Conservation (phyloP, 2,329 filamentous ascomycete species). For the Pyricularia pennisetigena region DNA sequence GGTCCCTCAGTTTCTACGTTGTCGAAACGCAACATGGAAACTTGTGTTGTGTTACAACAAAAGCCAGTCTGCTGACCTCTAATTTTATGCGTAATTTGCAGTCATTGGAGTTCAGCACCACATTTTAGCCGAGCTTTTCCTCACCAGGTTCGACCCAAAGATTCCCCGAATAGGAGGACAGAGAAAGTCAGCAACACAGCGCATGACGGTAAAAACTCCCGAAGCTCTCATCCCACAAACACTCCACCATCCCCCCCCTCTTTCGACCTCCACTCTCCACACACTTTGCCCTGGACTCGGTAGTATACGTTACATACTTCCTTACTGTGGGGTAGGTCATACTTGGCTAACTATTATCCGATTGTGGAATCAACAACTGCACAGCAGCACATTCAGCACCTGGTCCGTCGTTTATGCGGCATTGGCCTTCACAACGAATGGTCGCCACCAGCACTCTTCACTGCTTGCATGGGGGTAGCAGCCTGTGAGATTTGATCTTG, state of each 20-base stretch:
- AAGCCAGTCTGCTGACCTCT: slow-evolving; percentile 3
- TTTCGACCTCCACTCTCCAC: not conserved
- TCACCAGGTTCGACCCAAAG: slow-evolving; percentile 45
- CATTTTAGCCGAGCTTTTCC: slow-evolving; percentile 45
- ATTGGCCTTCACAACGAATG: slow-evolving; percentile 46
- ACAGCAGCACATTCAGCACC: slow-evolving; percentile 30
- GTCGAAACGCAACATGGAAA: not conserved
- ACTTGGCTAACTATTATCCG: not conserved
- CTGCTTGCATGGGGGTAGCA: slow-evolving; percentile 44
- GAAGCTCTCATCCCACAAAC: not conserved
- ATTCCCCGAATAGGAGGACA: slow-evolving; percentile 37
- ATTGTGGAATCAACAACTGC: not conserved
- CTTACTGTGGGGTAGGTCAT: not conserved
- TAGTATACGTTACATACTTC: not conserved
- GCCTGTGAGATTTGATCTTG: slow-evolving; percentile 29
- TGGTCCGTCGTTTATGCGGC: slow-evolving; percentile 46
- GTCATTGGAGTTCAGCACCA: slow-evolving; percentile 52
- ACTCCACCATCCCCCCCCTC: not conserved
- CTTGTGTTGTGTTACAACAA: not conserved
- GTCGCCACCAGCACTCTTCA: slow-evolving; percentile 46
- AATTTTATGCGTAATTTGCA: slow-evolving; percentile 12
- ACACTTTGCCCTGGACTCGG: not conserved
- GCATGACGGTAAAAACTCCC: slow-evolving; percentile 22
- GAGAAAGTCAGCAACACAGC: slow-evolving; percentile 26
- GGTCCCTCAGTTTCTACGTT: not conserved